Conservation (phyloP, 805 yeast species). For the Sugiyamaella lignohabitans region DNA sequence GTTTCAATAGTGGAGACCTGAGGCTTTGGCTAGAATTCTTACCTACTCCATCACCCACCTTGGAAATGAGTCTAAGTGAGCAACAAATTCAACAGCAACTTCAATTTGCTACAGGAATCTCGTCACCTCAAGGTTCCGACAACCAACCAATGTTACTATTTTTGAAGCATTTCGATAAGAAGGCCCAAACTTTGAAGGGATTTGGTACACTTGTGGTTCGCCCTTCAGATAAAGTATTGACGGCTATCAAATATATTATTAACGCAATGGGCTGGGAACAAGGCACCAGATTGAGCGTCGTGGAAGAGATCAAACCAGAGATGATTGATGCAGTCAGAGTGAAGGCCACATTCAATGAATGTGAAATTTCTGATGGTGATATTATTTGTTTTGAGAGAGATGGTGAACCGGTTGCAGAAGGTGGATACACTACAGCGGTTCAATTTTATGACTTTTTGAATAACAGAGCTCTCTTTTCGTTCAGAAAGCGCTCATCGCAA, state of each 20-base stretch:
- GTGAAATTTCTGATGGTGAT: conserved; percentile 34
- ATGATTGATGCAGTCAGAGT: conserved; percentile 29
- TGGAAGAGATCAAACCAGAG: conserved; percentile 33
- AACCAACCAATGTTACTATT: conserved; percentile 21
- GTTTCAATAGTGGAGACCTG: conserved; percentile 44
- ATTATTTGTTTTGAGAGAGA: conserved; percentile 31
- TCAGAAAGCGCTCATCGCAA: conserved; percentile 19
- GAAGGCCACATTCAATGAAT: conserved; percentile 25
- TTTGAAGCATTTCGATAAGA: conserved; percentile 61
- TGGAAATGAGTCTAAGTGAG: neutral
- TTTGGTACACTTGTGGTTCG: conserved; percentile 52
- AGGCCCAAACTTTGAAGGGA: conserved; percentile 52
- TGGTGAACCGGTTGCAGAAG: conserved; percentile 9
- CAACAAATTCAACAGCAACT: neutral
- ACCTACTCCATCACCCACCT: neutral
- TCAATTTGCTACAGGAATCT: neutral
- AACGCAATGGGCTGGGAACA: conserved; percentile 27
- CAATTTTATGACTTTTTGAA: conserved; percentile 31
- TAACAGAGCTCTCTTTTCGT: conserved; percentile 26
- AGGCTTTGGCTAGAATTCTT: conserved; percentile 53
- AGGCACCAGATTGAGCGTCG: conserved; percentile 19
- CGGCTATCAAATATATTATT: conserved; percentile 24
- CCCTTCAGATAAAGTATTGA: conserved; percentile 40
- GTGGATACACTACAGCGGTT: conserved; percentile 18
- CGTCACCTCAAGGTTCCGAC: neutral